Percentiles rank a stretch among this genome's conserved stretches.
phyloP scores from a whole-genome alignment of 768 basidiomycete species.

The Pisolithus tinctorius region DNA sequence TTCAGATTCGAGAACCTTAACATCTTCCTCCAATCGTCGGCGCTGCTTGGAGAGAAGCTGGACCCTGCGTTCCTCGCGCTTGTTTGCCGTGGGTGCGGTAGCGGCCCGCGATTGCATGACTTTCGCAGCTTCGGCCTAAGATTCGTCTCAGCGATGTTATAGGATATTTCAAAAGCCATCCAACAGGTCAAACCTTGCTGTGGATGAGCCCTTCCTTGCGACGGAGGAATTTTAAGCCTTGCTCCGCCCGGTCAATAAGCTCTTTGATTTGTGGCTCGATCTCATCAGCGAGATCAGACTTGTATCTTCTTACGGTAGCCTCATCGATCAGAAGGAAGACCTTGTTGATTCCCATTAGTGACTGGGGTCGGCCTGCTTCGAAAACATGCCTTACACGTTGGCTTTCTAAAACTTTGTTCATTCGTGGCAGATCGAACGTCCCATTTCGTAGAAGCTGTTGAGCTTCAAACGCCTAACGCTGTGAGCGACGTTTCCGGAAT shows the following conservation, averaged over 20 bases:
- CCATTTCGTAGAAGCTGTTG: slow-evolving; percentile 64
- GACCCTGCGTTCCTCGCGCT: slow-evolving; percentile 58
- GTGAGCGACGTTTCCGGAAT: slow-evolving; percentile 1
- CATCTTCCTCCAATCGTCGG: slow-evolving; percentile 59
- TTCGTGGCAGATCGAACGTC: slow-evolving; percentile 64
- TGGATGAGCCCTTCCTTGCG: slow-evolving; percentile 59
- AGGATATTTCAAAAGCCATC: not conserved
- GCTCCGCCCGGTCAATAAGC: slow-evolving; percentile 64
- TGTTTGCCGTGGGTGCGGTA: slow-evolving; percentile 48
- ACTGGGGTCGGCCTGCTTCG: slow-evolving; percentile 7
- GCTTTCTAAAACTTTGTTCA: slow-evolving; percentile 59
- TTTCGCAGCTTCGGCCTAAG: slow-evolving; percentile 51
- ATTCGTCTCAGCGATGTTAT: not conserved
- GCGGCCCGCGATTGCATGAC: slow-evolving; percentile 33
- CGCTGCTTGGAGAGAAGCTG: slow-evolving; percentile 62
- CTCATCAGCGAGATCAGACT: slow-evolving; percentile 68
- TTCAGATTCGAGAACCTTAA: slow-evolving; percentile 54
- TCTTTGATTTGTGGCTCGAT: slow-evolving; percentile 77
- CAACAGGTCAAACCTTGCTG: slow-evolving; percentile 44
- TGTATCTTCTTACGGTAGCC: slow-evolving; percentile 64
- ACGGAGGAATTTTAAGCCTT: slow-evolving; percentile 52
- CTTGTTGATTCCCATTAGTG: slow-evolving; percentile 31
- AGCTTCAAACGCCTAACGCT: slow-evolving; percentile 53
- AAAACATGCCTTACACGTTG: slow-evolving; percentile 42
- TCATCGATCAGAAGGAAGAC: slow-evolving; percentile 73